A percentile compares a stretch with the other conserved stretches of the same genome.
These are phyloP conservation scores for Malus orientalis DNA, from an alignment of 306 rosid species.

Conservation along the genomic window DNA sequence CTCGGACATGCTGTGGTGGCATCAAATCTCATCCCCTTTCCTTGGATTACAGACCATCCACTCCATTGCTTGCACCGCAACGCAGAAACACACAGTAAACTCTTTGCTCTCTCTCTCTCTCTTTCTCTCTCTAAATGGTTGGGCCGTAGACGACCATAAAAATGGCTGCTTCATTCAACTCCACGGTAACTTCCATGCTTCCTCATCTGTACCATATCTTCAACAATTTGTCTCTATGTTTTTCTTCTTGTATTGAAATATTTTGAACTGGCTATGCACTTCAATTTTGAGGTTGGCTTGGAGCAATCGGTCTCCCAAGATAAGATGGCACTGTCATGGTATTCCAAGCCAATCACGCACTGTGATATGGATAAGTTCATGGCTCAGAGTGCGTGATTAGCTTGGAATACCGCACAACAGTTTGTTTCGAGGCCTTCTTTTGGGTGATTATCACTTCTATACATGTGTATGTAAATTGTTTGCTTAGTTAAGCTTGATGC, in stretches of 20 bases:
- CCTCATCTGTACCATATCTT: neutral
- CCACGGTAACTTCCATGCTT: conserved; percentile 32
- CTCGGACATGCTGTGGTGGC: neutral
- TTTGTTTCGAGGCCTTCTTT: no score
- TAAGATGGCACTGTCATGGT: neutral
- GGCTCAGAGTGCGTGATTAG: no score
- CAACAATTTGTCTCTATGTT: neutral
- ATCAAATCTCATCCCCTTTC: neutral
- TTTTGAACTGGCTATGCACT: neutral
- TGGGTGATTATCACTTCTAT: no score
- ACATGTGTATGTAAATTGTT: no score
- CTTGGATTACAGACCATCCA: conserved; percentile 17
- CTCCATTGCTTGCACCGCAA: neutral
- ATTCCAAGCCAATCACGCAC: no score
- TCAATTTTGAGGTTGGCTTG: neutral
- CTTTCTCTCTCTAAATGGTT: conserved; percentile 35
- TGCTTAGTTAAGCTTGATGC: no score
- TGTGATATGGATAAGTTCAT: no score
- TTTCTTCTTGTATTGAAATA: neutral
- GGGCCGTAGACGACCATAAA: conserved; percentile 24
- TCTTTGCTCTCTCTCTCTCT: neutral
- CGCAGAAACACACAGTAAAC: neutral
- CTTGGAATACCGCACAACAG: no score
- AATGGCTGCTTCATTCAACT: conserved; percentile 62
- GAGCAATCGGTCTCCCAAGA: neutral